Base-by-base conservation (phyloP, 345 rosid genomes). In the Syzygium aromaticum region DNA sequence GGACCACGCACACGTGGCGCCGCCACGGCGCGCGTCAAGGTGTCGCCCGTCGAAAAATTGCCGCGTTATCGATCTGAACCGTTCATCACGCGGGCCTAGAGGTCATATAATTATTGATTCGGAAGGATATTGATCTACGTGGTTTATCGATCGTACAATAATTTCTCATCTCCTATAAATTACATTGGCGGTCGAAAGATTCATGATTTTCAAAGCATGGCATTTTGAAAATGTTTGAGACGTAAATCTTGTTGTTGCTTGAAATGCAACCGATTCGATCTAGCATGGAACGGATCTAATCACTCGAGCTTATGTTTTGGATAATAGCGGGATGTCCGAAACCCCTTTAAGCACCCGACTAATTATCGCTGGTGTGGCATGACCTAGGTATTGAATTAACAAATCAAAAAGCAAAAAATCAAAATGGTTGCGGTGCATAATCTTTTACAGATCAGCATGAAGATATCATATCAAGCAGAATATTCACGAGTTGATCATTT, bases 71-170 rank as follows among this genome's bases (percentile, higher is more conserved):
- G 13, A 57, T 73, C 27, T 73, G 49, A 22, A 9, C 25, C 49
- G 25, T 19, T 3, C 49, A 73, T 9, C 82, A 1, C 49, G 49
- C 6, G 14, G 21, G 25, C 25, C 82, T 38, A 5, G 25, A 49
- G 19, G 27, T 73, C 49, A 3, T 73, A 11, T 73, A 38, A 73
- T 10, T 10, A 11, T 10, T 22, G 49, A 19, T 38, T 73, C 2
- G 3, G 21, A 33, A 1, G 10, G 11, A 21, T 73, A 13, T 0
- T 10, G 21, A 2, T 19, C 13, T 21, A 38, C 3, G 5, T 5
- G 82, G 49, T 38, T 22, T 22, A 40, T 73, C 5, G 27, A 38
- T 73, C 10, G 40, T 19, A 22, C 25, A 5, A 9, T 38, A 33
- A 73, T 19, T 33, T 73, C 80, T 9, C 21, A 6, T 11, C 80